Conservation (phyloP, 164 flowering plant genomes). For the Magnolia kwangsiensis region DNA sequence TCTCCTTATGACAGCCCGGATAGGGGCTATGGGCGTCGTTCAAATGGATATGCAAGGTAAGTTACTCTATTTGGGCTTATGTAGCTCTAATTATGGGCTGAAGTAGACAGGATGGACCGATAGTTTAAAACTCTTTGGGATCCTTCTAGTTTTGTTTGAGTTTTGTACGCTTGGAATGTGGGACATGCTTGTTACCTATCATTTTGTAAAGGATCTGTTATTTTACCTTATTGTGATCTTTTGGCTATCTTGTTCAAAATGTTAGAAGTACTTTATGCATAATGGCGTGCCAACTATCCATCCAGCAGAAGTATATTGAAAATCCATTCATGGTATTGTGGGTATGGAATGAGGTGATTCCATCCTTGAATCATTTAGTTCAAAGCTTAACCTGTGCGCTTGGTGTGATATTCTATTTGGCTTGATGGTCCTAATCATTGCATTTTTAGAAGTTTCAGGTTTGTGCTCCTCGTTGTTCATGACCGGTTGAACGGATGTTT, state of each 20-base stretch:
- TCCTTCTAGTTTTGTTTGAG: background rate
- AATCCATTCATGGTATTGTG: too few relatives aligned
- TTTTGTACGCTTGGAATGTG: background rate
- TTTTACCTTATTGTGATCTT: background rate
- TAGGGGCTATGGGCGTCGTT: conserved; percentile 40
- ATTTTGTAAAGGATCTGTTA: background rate
- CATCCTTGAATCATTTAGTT: too few relatives aligned
- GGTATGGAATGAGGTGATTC: too few relatives aligned
- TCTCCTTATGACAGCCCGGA: conserved; percentile 16
- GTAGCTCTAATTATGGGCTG: background rate
- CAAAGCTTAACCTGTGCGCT: too few relatives aligned
- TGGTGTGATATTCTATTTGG: too few relatives aligned
- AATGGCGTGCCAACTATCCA: too few relatives aligned
- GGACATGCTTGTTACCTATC: background rate
- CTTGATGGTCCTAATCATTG: too few relatives aligned
- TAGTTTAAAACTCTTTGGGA: background rate
- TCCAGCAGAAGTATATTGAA: too few relatives aligned
- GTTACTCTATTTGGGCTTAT: background rate
- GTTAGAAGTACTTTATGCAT: too few relatives aligned
- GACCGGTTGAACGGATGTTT: too few relatives aligned
- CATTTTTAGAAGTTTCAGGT: too few relatives aligned
- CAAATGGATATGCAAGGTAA: conserved; percentile 32
- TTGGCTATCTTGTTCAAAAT: background rate
- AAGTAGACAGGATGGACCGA: background rate
- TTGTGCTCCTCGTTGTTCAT: too few relatives aligned